These are phyloP conservation scores for Glaciozyma martinii DNA, from an alignment of 768 basidiomycete genomes.

Conservation along the genomic window DNA sequence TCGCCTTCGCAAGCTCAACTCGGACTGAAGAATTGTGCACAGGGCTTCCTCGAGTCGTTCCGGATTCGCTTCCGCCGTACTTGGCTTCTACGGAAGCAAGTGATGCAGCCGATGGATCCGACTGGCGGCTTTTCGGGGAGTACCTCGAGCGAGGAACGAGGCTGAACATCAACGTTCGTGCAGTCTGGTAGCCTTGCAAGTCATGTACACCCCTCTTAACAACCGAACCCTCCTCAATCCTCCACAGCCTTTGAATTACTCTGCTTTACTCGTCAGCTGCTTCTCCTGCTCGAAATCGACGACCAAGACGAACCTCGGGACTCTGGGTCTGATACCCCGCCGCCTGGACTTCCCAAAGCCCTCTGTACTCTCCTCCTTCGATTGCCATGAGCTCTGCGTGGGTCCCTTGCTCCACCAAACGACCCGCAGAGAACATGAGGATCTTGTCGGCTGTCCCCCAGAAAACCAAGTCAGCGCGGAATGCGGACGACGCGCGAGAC, in stretches of 20 bases:
- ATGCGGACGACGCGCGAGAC: neutral
- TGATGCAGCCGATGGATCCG: conserved; percentile 38
- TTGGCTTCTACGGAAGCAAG: conserved; percentile 25
- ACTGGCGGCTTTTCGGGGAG: conserved; percentile 53
- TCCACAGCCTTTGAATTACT: too few relatives aligned
- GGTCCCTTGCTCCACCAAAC: neutral
- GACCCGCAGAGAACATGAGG: neutral
- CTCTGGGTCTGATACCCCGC: too few relatives aligned
- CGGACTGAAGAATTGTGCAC: neutral
- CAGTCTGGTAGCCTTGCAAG: conserved; percentile 41
- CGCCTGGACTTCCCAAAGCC: too few relatives aligned
- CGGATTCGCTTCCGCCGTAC: conserved; percentile 58
- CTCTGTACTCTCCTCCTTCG: neutral
- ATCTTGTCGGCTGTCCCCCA: neutral
- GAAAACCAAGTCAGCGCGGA: too few relatives aligned
- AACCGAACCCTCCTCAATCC: too few relatives aligned
- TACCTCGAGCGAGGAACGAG: conserved; percentile 57
- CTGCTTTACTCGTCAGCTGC: too few relatives aligned
- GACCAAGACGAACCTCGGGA: too few relatives aligned
- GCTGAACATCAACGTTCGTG: conserved; percentile 86
- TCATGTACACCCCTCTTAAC: too few relatives aligned
- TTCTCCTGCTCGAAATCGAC: too few relatives aligned
- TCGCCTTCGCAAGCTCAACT: neutral
- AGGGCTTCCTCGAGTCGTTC: conserved; percentile 84
- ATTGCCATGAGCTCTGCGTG: neutral